Evolutionary conservation across 140 eudicot genomes (phyloP), one percentile per base, ranked within the genome.

Genomic region (Ambrosia hybrid): DNA sequence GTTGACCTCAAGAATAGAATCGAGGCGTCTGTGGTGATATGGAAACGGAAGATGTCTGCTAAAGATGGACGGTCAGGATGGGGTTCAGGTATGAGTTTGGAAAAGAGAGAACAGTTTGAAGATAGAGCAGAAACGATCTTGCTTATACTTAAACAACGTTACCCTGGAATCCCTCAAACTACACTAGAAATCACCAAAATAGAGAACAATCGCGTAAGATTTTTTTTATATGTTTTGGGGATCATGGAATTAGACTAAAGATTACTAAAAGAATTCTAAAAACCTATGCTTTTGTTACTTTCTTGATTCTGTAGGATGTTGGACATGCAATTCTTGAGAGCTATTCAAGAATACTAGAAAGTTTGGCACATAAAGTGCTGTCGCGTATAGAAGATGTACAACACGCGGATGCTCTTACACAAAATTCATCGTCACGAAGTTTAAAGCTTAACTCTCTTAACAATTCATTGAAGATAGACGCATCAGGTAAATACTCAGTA

Each of bases 301-400:
- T 65, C 45, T 73, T 67, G 46, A 65, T 78, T 59, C 46, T 58
- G 21, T 38, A 92, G 98, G 93, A 92, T 71, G 85, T 92, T 38
- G 98, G 98, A 13, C 97, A 78, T 53, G 98, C 96, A 61, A 73
- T 92, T 46, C 85, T 89, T 16, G 98, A 92, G 77, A 89, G 98
- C 88, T 92, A 92, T 64, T 92, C 98, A 77, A 87, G 98, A 84
- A 84, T 87, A 79, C 49, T 87, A 65, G 98, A 92, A 81, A 90
- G 93, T 67, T 73, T 89, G 79, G 98, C 98, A 11, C 91, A 80
- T 75, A 89, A 81, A 67, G 93, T 92, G n/a, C 51, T 92, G 66
- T 90, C 97, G 5, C 85, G 96, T 60, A 92, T 90, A 74, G 98
- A 92, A 75, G 98, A 92, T 15, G 89, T 92, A 41, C 78, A 89